A percentile compares a stretch with the other conserved stretches of the same genome.
These are phyloP conservation scores for Kodamaea kaohsiungensis DNA, from an alignment of 805 yeast species.

Conservation along the genomic window DNA sequence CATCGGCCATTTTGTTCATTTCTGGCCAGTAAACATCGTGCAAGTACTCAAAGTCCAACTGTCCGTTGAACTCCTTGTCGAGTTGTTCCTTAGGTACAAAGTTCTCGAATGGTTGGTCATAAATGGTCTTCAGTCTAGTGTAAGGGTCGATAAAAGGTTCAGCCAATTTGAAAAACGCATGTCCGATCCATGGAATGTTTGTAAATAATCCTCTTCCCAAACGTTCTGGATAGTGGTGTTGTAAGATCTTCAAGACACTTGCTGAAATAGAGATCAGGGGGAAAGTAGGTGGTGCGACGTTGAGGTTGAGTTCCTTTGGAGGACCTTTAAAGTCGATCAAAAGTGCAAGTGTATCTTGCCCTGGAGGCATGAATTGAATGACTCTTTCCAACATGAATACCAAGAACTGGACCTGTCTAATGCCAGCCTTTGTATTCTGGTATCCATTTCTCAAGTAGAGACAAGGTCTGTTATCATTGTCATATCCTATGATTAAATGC, in stretches of 20 bases:
- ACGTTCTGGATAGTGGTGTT: constrained; percentile 97
- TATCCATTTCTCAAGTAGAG: constrained; percentile 53
- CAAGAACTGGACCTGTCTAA: constrained; percentile 55
- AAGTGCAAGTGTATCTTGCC: constrained; percentile 56
- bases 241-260: constrained; percentile 89
- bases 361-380: constrained; percentile 56
- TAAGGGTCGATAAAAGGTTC: constrained; percentile 96
- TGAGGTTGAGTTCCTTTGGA: constrained; percentile 55
- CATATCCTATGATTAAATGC: constrained; percentile 54
- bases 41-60: constrained; percentile 77
- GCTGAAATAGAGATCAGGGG: constrained; percentile 58
- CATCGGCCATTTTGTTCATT: constrained; percentile 59
- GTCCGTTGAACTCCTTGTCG: constrained; percentile 84
- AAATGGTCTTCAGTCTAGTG: constrained; percentile 90
- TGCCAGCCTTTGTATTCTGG: constrained; percentile 54
- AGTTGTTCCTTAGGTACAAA: constrained; percentile 82
- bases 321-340: constrained; percentile 56
- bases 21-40: constrained; percentile 81
- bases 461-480: constrained; percentile 54
- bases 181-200: constrained; percentile 91
- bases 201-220: constrained; percentile 89
- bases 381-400: constrained; percentile 59
- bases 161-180: constrained; percentile 88
- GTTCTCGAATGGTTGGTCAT: constrained; percentile 81
- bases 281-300: constrained; percentile 42